Evolutionary conservation across 2,329 filamentous ascomycete species (phyloP).

Genomic region (Diplodia mutila): DNA sequence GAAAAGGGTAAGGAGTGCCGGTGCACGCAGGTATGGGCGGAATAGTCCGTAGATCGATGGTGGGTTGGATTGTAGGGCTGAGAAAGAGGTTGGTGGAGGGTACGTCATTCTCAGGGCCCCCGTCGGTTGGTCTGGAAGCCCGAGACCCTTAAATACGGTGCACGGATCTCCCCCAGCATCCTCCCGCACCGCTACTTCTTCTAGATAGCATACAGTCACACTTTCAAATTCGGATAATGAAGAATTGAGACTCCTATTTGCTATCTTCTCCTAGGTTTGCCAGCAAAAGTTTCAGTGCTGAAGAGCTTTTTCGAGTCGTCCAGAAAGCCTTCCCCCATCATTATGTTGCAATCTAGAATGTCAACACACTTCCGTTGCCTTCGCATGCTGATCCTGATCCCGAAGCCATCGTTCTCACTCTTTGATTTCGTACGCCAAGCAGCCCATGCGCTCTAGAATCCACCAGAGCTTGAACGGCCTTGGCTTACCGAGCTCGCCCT

Average conservation of each 20-base stretch:
- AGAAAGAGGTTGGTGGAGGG: background rate
- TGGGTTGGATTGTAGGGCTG: conserved; percentile 18
- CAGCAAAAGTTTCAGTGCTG: background rate
- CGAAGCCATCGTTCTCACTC: background rate
- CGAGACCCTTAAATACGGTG: background rate
- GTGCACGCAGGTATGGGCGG: background rate
- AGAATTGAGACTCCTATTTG: background rate
- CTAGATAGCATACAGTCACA: background rate
- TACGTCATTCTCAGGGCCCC: conserved; percentile 21
- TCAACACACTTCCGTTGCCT: background rate
- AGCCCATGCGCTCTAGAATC: conserved; percentile 45
- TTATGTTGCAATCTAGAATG: background rate
- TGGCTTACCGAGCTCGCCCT: conserved; percentile 41
- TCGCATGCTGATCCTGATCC: background rate
- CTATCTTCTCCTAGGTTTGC: background rate
- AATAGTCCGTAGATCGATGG: background rate
- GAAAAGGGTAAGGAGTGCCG: conserved; percentile 2
- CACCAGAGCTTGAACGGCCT: conserved; percentile 43
- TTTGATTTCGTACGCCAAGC: conserved; percentile 41
- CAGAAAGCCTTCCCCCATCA: background rate
- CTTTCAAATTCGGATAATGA: background rate
- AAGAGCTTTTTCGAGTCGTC: background rate
- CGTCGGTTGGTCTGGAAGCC: background rate
- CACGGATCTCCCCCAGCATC: background rate
- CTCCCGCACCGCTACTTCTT: background rate